Percentiles rank a stretch among this genome's conserved stretches.
phyloP scores from a whole-genome alignment of 768 basidiomycete genomes.

The Psilocybe subaeruginosa region DNA sequence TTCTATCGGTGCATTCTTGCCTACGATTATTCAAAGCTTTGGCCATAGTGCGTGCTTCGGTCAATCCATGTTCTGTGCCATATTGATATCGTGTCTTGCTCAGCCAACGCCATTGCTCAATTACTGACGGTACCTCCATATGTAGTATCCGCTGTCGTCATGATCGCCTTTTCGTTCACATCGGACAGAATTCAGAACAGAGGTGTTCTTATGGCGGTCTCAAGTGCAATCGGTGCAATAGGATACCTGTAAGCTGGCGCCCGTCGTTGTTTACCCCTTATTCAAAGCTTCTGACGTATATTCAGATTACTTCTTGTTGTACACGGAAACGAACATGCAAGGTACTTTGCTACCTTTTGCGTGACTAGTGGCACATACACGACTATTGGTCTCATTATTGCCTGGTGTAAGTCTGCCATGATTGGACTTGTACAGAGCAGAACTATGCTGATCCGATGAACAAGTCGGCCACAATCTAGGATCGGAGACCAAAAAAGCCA shows the following conservation, averaged over 20 bases:
- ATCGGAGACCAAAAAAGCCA: slow-evolving; percentile 77
- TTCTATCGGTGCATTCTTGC: slow-evolving; percentile 83
- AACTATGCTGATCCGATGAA: slow-evolving; percentile 1
- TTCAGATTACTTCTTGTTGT: slow-evolving; percentile 59
- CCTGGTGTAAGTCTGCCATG: slow-evolving; percentile 63
- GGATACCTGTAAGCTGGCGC: slow-evolving; percentile 61
- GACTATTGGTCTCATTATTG: slow-evolving; percentile 71
- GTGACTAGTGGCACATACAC: slow-evolving; percentile 80
- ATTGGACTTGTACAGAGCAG: not conserved
- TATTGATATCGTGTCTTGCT: not conserved
- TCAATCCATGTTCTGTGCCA: not conserved
- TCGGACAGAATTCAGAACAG: slow-evolving; percentile 73
- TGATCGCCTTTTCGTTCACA: slow-evolving; percentile 56
- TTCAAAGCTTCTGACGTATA: not conserved
- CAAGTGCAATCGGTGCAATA: slow-evolving; percentile 49
- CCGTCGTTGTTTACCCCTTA: not conserved
- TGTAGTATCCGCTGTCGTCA: slow-evolving; percentile 67
- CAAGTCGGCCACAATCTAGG: slow-evolving; percentile 75
- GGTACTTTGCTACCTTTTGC: slow-evolving; percentile 80
- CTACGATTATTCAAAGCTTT: slow-evolving; percentile 78
- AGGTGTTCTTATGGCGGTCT: slow-evolving; percentile 46
- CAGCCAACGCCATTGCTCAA: slow-evolving; percentile 69
- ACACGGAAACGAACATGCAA: slow-evolving; percentile 55
- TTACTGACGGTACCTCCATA: slow-evolving; percentile 84
- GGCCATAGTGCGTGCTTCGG: slow-evolving; percentile 58